Base-by-base conservation (phyloP, 129 eudicot species). In the Deinandra increscens region DNA sequence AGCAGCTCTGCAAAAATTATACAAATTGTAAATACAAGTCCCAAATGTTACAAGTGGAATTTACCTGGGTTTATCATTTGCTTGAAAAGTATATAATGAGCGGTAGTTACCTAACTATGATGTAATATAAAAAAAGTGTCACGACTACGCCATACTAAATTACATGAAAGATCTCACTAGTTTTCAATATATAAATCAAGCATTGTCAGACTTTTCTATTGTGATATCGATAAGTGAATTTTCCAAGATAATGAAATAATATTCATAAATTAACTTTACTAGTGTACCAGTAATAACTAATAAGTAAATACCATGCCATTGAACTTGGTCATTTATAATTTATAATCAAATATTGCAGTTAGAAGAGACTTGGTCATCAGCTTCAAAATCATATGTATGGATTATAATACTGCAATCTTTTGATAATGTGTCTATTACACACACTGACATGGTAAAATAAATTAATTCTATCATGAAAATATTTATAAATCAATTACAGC, bases 1-100 rank as follows among this genome's bases (percentile, higher is more conserved):
- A 7, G 85, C 61, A 60, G 84, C 84, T 69, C 98, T 92, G 98
- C 85, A 84, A 46, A 74, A 15, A 71, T 41, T 55, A 74, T 14
- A 3, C 1, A 17, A 56, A 17, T 17, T 41, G 13, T 11, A 46
- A 14, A 14, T 7, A 26, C 54, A 36, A 20, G 36, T 34, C 45
- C 34, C 66, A 33, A 17, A 11, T 60, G 65, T 36, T 60, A 33
- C 43, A 60, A 26, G 9, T 12, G 17, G 9, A 31, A 59, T 5
- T 9, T 20, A 54, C 56, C 6, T 15, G 64, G 64, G 18, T 29
- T 58, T 26, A 58, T 58, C 64, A 58, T 58, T 58, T 58, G 5
- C 64, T 58, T 26, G 41, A 31, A 58, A 31, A 31, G 39, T 29
- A 58, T 14, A 5, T 26, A 58, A 20, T 12, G 42, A 31, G n/a